phyloP scores from a whole-genome alignment of 1,139 yeast genomes.

The Zygoascus sp. region DNA sequence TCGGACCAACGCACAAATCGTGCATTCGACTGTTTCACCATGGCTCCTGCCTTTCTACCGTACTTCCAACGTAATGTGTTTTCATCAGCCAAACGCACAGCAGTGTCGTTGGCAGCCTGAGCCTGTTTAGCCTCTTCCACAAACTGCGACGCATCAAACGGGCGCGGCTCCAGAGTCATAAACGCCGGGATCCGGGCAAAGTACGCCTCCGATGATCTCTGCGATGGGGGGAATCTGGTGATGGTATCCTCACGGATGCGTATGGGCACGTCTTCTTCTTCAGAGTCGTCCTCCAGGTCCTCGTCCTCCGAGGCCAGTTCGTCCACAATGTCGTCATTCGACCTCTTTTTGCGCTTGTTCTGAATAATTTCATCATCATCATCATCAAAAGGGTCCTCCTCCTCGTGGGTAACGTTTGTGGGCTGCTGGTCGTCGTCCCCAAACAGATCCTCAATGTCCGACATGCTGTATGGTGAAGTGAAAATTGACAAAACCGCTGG shows the following conservation, averaged over 20 bases:
- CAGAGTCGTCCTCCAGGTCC: constrained; percentile 17
- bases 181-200: constrained; percentile 76
- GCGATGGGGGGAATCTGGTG: constrained; percentile 67
- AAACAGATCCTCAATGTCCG: constrained; percentile 14
- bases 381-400: constrained; percentile 8
- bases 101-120: constrained; percentile 45
- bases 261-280: constrained; percentile 23
- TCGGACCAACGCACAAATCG: constrained; percentile 93
- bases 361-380: constrained; percentile 10
- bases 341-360: constrained; percentile 9
- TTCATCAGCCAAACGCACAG: constrained; percentile 58
- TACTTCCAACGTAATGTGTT: constrained; percentile 94
- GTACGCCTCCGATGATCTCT: constrained; percentile 43
- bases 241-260: constrained; percentile 49
- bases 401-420: neutral
- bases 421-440: constrained; percentile 10
- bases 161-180: constrained; percentile 74
- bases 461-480: constrained; percentile 12
- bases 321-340: constrained; percentile 11
- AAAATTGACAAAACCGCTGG: neutral
- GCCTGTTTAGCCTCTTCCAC: constrained; percentile 31
- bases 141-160: constrained; percentile 76
- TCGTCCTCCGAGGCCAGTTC: constrained; percentile 19
- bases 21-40: constrained; percentile 77
- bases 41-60: constrained; percentile 49